Base-by-base conservation (phyloP, 75 land plant genomes). In the Pinus albicaulis region DNA sequence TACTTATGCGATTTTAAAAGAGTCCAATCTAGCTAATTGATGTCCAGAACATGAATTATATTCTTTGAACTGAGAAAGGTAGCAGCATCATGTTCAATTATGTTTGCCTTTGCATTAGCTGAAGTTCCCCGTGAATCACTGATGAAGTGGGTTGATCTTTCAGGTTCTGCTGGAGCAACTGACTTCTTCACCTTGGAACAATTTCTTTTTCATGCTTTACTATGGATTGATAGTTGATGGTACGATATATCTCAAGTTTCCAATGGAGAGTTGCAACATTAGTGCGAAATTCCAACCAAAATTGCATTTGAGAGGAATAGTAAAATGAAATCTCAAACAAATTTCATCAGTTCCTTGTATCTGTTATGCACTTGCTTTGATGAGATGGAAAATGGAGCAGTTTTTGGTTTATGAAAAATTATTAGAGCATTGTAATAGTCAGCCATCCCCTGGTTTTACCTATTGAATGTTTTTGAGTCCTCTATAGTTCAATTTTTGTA, bases 121-220 rank as follows among this genome's bases (percentile, higher is more conserved):
- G 48, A n/a, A 20, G 5, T 41, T 72, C 24, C 20, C 55, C 36
- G 24, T 7, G 31, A 64, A 24, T 71, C 36, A 26, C 44, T 64
- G 22, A 41, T 72, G 22, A 52, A 59, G 41, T 58, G 41, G 13
- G 36, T 17, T 78, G 38, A 60, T 56, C 56, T 80, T 76, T 70
- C 82, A 92, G 95, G 95, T 92, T 64, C 22, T 86, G 23, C 73
- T 92, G 82, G 95, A 92, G 81, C 95, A 92, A 76, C 56, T 89
- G 57, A 86, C 93, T 72, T 75, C 85, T 61, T 89, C 94, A 48
- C 95, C 95, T 56, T 92, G 95, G 95, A 92, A 92, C 76, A 92
- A 92, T 69, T 62, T 92, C 25, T 12, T 92, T 26, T 91, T 91
- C 76, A 86, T 92, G 89, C 73, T 82, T 60, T 92, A 92, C 76